Evolutionary conservation across 495 filamentous ascomycete species (phyloP).

Genomic region (Trichoderma virens): DNA sequence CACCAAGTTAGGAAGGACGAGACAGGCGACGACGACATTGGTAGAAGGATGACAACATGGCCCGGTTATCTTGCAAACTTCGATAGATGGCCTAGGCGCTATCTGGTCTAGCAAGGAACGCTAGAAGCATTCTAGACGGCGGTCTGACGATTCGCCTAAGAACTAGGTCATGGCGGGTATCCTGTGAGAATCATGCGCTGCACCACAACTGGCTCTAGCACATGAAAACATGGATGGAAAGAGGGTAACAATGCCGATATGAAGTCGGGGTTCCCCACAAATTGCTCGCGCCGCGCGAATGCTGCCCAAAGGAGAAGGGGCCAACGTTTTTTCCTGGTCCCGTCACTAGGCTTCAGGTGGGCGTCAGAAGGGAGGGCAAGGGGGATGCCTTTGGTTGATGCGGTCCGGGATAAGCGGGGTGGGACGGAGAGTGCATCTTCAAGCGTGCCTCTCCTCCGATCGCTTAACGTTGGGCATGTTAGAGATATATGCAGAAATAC

Average conservation of each 20-base stretch:
- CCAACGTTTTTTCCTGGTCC: background rate
- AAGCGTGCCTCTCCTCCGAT: background rate
- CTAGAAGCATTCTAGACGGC: slow-evolving; percentile 9
- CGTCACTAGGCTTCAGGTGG: background rate
- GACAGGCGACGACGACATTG: background rate
- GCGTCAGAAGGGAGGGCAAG: background rate
- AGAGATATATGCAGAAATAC: background rate
- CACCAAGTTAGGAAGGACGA: background rate
- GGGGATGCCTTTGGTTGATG: background rate
- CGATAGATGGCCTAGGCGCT: background rate
- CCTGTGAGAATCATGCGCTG: background rate
- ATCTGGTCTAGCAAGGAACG: background rate
- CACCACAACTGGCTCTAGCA: background rate
- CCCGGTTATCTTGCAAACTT: slow-evolving; percentile 3
- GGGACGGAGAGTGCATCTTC: slow-evolving; percentile 2
- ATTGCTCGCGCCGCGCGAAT: background rate
- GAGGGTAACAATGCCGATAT: background rate
- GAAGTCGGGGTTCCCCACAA: background rate
- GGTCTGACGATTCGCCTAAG: background rate
- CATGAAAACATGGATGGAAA: background rate
- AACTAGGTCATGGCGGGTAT: background rate
- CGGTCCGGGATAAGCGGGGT: background rate
- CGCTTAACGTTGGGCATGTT: slow-evolving; percentile 3
- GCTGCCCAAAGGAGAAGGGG: background rate
- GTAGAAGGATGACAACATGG: background rate